phyloP scores from a whole-genome alignment of 2,329 filamentous ascomycete genomes.

The Neophaeococcomyces aloes region DNA sequence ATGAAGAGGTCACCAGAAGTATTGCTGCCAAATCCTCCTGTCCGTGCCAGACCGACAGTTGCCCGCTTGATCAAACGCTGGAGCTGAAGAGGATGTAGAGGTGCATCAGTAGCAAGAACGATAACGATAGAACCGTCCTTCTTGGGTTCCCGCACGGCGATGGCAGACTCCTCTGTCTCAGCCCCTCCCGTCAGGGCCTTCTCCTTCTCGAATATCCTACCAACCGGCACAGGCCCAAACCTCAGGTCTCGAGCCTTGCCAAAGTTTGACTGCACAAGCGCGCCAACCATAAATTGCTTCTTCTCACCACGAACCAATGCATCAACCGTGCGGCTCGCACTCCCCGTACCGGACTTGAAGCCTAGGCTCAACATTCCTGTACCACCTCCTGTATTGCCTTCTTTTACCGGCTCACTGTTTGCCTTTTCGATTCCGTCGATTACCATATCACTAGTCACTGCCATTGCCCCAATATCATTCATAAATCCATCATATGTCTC shows the following conservation, averaged over 20 bases:
- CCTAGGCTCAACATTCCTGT: slow-evolving; percentile 57
- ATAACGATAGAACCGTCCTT: slow-evolving; percentile 54
- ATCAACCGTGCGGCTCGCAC: slow-evolving; percentile 47
- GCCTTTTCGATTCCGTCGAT: slow-evolving; percentile 45
- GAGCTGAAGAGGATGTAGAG: slow-evolving; percentile 48
- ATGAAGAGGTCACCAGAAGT: slow-evolving; percentile 57
- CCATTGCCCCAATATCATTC: slow-evolving; percentile 47
- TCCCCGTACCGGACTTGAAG: slow-evolving; percentile 59
- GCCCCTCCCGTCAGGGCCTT: neutral
- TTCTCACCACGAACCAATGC: slow-evolving; percentile 30
- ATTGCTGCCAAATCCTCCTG: slow-evolving; percentile 53
- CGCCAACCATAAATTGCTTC: slow-evolving; percentile 48
- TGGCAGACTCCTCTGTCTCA: neutral
- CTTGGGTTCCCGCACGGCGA: slow-evolving; percentile 33
- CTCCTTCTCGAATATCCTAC: slow-evolving; percentile 42
- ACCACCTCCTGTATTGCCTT: slow-evolving; percentile 57
- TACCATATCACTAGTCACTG: slow-evolving; percentile 45
- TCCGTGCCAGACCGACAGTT: slow-evolving; percentile 49
- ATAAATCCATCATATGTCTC: slow-evolving; percentile 56
- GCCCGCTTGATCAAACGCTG: slow-evolving; percentile 50
- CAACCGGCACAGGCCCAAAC: slow-evolving; percentile 52
- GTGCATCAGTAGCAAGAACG: slow-evolving; percentile 51
- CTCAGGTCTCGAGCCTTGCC: slow-evolving; percentile 46
- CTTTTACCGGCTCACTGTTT: slow-evolving; percentile 24
- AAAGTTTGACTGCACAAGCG: slow-evolving; percentile 57